Base-by-base conservation (phyloP, 1,284 basidiomycete genomes). In the Stereum hirsutum region DNA sequence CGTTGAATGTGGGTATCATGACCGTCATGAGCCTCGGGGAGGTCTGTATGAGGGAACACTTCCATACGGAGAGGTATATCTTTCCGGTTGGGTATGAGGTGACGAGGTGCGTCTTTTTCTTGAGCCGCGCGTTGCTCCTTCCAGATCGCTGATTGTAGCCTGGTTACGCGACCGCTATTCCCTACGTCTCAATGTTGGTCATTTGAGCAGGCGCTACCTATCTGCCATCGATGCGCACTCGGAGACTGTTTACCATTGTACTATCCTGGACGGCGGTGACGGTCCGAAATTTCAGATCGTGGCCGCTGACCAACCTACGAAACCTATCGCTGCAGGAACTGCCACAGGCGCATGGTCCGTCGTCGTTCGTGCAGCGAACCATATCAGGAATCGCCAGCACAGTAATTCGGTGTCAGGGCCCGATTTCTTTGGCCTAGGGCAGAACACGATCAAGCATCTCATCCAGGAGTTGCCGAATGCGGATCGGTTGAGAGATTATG, bases 41-140 rank as follows among this genome's bases (percentile, higher is more conserved):
- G 48, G 75, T 88, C 4, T 86, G 82, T 55, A 77, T 80, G 74
- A 69, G 82, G 36, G 83, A 88, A 52, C 81, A 86, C 57, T 89
- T 88, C 55, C 82, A 86, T 57, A 87, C 86, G 0, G 85, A 89
- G 57, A 67, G 87, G 45, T 89, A 89, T 57, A 89, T 89, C 50
- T 89, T 86, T 54, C 86, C 86, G 15, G 80, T 89, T 39, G 85
- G 85, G 15, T 89, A 88, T 56, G 81, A 87, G 57, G 84, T 87
- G 4, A 83, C 77, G 3, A 70, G 85, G 85, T 84, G 43, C 41
- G 66, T 56, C 6, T 32, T 19, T 35, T 17, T 8, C 12, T 21
- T 20, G 8, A 46, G 31, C 25, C 31, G 5, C 20, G 5, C 25
- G 11, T 31, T 46, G 26, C 25, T 36, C 26, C 49, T 32, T 37